Evolutionary conservation across 2,329 filamentous ascomycete species (phyloP).

Genomic region (Atkinsonella texensis): DNA sequence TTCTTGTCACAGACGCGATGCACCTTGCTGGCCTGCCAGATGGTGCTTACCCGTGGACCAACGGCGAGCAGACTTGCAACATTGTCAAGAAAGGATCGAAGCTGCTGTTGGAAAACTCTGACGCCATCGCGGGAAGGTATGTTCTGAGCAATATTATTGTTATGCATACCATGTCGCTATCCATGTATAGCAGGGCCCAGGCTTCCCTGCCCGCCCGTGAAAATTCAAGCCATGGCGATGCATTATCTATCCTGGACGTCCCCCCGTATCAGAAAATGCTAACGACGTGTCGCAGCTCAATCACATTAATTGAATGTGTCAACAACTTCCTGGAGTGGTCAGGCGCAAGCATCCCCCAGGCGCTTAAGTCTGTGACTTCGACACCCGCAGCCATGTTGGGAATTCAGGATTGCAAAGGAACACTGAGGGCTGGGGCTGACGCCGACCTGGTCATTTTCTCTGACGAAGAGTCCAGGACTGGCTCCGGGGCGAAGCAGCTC

Average conservation of each 20-base stretch:
- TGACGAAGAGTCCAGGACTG: slow-evolving; percentile 26
- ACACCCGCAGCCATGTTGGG: slow-evolving; percentile 71
- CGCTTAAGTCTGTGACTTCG: slow-evolving; percentile 59
- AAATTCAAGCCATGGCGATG: background rate
- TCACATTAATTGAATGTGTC: slow-evolving; percentile 68
- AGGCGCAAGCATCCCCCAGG: slow-evolving; percentile 53
- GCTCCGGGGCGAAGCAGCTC: slow-evolving; percentile 35
- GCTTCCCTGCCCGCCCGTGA: background rate
- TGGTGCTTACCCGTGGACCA: slow-evolving; percentile 77
- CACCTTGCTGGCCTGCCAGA: slow-evolving; percentile 73
- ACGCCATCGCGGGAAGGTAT: slow-evolving; percentile 66
- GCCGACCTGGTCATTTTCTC: slow-evolving; percentile 59
- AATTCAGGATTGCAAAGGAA: slow-evolving; percentile 54
- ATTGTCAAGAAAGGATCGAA: slow-evolving; percentile 61
- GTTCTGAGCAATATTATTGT: slow-evolving; percentile 13
- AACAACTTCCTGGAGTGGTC: slow-evolving; percentile 72
- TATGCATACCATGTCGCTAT: background rate
- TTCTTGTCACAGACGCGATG: slow-evolving; percentile 90
- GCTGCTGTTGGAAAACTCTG: slow-evolving; percentile 65
- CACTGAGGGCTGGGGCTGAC: slow-evolving; percentile 48
- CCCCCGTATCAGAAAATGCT: slow-evolving; percentile 1
- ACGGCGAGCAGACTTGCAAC: slow-evolving; percentile 45
- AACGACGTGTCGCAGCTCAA: slow-evolving; percentile 34
- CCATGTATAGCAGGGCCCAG: background rate
- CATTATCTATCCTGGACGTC: background rate